phyloP scores from a whole-genome alignment of 257 asterid genomes.

The Solanum megistacrolobum region DNA sequence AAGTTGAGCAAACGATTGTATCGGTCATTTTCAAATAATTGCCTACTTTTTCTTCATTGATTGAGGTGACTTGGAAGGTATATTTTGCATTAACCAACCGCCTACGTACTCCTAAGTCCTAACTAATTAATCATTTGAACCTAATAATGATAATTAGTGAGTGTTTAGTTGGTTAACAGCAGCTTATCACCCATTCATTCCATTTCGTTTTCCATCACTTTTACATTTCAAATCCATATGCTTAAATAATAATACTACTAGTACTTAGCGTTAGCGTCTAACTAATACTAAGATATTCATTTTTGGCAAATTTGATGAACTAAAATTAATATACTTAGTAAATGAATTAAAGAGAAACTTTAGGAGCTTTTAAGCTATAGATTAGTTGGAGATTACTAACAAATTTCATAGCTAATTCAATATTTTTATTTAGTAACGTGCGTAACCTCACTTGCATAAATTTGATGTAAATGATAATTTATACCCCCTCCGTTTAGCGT shows the following conservation, averaged over 20 bases:
- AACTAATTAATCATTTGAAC: not conserved
- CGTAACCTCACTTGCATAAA: too few species aligned
- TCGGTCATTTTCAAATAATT: not conserved
- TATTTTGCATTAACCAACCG: not conserved
- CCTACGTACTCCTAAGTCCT: not conserved
- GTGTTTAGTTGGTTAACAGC: not conserved
- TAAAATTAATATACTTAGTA: not conserved
- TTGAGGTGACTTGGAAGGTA: not conserved
- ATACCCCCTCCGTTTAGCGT: too few species aligned
- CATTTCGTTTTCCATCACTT: not conserved
- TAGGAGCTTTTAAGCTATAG: not conserved
- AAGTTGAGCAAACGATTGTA: not conserved
- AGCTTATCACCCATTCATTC: not conserved
- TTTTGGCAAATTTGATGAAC: not conserved
- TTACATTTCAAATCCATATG: not conserved
- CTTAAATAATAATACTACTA: not conserved
- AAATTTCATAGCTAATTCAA: too few species aligned
- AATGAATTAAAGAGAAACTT: not conserved
- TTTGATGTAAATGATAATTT: too few species aligned
- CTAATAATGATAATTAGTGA: not conserved
- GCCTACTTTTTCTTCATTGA: not conserved
- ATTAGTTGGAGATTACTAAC: too few species aligned
- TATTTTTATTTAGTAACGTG: too few species aligned
- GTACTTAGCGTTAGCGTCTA: not conserved
- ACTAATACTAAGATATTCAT: not conserved